Percentiles rank a stretch among this genome's conserved stretches.
These are phyloP conservation scores for Drechslerella stenobrocha DNA, from an alignment of 2,329 filamentous ascomycete genomes.

Conservation along the genomic window DNA sequence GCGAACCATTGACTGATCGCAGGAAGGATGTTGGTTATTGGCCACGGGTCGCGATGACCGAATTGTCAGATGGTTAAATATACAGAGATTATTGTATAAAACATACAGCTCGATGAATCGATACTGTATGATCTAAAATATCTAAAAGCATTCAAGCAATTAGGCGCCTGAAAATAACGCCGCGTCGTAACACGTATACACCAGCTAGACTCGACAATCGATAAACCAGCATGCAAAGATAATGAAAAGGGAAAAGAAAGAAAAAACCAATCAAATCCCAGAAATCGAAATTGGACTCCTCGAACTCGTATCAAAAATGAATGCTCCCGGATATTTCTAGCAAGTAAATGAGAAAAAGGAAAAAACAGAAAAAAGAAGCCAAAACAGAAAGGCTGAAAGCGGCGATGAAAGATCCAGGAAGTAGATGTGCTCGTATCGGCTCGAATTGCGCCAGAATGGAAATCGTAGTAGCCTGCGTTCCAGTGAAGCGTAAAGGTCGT, in stretches of 20 bases:
- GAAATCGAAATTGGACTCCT: conserved; percentile 29
- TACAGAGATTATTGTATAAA: neutral
- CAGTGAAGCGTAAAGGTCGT: no score
- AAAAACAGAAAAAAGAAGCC: neutral
- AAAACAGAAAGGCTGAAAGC: neutral
- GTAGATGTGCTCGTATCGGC: no score
- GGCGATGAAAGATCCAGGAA: neutral
- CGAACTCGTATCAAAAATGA: conserved; percentile 38
- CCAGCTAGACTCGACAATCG: neutral
- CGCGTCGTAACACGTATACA: conserved; percentile 8
- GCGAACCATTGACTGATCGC: neutral
- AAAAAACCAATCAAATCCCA: no score
- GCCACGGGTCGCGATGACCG: neutral
- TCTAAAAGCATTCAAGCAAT: conserved; percentile 3
- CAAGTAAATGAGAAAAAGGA: conserved; percentile 9
- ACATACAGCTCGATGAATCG: conserved; percentile 9
- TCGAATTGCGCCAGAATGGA: no score
- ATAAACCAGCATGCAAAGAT: neutral
- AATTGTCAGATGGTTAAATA: neutral
- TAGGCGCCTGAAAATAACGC: conserved; percentile 1
- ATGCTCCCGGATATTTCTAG: conserved; percentile 22
- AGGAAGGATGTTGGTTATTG: neutral
- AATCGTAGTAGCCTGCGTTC: neutral
- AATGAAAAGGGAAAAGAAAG: conserved; percentile 6
- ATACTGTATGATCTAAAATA: conserved; percentile 15